These are phyloP conservation scores for Daldinia sp. DNA, from an alignment of 2,329 filamentous ascomycete species.

Conservation along the genomic window DNA sequence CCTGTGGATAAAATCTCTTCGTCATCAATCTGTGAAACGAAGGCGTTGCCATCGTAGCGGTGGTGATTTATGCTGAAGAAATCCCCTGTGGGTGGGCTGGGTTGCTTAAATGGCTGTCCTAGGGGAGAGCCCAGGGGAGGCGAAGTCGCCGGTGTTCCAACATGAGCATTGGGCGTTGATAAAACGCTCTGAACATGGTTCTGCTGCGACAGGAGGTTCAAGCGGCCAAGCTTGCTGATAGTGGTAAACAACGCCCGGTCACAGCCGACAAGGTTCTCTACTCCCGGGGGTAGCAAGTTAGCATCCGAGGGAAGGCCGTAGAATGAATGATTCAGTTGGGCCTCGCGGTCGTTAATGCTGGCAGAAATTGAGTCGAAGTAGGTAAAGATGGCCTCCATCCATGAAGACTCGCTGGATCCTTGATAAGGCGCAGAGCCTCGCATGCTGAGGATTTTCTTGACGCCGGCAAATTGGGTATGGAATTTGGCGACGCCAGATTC, in stretches of 20 bases:
- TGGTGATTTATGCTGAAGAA: constrained; percentile 66
- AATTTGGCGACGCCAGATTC: constrained; percentile 95
- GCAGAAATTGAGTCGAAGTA: constrained; percentile 95
- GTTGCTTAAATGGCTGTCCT: constrained; percentile 58
- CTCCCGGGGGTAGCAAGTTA: constrained; percentile 67
- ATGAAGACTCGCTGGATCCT: constrained; percentile 77
- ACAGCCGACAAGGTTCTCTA: constrained; percentile 89
- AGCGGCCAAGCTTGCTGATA: constrained; percentile 82
- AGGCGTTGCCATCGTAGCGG: constrained; percentile 76
- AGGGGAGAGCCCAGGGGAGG: constrained; percentile 59
- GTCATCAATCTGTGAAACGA: constrained; percentile 67
- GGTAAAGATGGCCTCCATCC: constrained; percentile 94
- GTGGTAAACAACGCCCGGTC: constrained; percentile 88
- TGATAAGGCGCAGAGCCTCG: constrained; percentile 67
- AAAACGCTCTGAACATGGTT: constrained; percentile 63
- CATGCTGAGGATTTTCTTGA: constrained; percentile 88
- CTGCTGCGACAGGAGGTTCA: constrained; percentile 85
- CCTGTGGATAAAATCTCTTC: constrained; percentile 63
- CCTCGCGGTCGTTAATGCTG: constrained; percentile 90
- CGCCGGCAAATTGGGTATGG: constrained; percentile 91
- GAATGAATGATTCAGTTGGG: constrained; percentile 78
- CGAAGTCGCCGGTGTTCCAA: constrained; percentile 48
- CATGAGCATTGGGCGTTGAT: constrained; percentile 45
- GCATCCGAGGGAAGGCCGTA: constrained; percentile 66
- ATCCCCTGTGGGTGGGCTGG: constrained; percentile 56